Evolutionary conservation across 345 rosid species (phyloP).

Genomic region (Carallia pectinifolia): DNA sequence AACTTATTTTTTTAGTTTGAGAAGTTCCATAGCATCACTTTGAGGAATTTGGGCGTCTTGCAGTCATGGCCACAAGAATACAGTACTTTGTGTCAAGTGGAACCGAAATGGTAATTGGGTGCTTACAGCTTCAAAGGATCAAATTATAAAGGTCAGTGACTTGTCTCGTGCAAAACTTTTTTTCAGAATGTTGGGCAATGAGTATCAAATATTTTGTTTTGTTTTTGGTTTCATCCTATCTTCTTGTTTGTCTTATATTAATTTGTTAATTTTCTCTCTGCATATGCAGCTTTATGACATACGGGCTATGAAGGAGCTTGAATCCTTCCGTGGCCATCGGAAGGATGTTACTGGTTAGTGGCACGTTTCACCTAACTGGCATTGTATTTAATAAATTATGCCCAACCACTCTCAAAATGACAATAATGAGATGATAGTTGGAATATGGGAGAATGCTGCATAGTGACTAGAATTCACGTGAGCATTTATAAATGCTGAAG

Average conservation of each 20-base stretch:
- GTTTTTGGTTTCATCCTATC: neutral
- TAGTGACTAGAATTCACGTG: neutral
- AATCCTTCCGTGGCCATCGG: constrained; percentile 91
- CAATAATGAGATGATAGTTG: no score
- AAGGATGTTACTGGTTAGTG: constrained; percentile 94
- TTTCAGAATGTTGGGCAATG: neutral
- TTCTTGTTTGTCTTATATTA: neutral
- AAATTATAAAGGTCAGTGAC: constrained; percentile 72
- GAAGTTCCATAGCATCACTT: constrained; percentile 11
- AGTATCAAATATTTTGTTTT: neutral
- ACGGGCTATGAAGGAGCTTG: constrained; percentile 99
- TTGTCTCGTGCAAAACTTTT: constrained; percentile 11
- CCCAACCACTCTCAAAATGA: neutral
- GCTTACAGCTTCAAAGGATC: constrained; percentile 93
- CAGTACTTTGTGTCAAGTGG: constrained; percentile 97
- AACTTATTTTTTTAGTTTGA: neutral
- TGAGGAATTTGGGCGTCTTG: constrained; percentile 18
- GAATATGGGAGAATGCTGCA: neutral
- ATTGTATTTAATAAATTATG: neutral
- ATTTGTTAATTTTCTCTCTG: neutral
- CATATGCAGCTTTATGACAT: constrained; percentile 82
- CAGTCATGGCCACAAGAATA: constrained; percentile 99
- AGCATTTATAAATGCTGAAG: no score
- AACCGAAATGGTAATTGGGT: constrained; percentile 99
- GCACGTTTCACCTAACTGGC: neutral